Conservation (phyloP, 2,329 filamentous ascomycete genomes). For the Calonectria pseudoreteaudii region DNA sequence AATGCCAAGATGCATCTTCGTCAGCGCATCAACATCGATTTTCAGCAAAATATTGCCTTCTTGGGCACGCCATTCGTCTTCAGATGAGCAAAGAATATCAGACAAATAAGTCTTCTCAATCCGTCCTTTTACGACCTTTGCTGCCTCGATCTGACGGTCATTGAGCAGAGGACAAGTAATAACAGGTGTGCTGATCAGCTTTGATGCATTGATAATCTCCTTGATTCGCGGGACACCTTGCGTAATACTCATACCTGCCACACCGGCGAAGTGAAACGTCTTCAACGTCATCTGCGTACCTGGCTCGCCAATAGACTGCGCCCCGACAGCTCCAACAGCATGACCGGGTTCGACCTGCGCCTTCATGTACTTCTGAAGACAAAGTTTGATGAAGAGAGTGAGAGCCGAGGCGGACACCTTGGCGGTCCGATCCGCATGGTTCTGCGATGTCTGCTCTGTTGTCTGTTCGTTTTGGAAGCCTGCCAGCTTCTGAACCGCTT, state of each 20-base stretch:
- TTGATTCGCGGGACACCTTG: conserved; percentile 99
- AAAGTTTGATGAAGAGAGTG: conserved; percentile 80
- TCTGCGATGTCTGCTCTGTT: conserved; percentile 57
- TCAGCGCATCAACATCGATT: conserved; percentile 82
- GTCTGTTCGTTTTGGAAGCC: too few species aligned
- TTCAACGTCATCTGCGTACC: conserved; percentile 99
- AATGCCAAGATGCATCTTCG: conserved; percentile 85
- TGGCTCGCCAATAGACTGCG: conserved; percentile 97
- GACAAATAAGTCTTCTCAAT: conserved; percentile 95
- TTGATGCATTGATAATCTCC: conserved; percentile 99
- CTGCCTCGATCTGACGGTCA: conserved; percentile 78
- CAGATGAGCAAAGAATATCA: conserved; percentile 83
- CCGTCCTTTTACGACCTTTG: conserved; percentile 90
- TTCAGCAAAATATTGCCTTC: conserved; percentile 83
- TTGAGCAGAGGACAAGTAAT: conserved; percentile 89
- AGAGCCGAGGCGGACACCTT: conserved; percentile 85
- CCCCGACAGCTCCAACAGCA: conserved; percentile 94
- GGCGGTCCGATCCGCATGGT: conserved; percentile 76
- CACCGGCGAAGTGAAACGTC: conserved; percentile 99
- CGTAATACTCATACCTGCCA: conserved; percentile 99
- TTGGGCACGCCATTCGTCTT: conserved; percentile 87
- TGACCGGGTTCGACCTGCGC: conserved; percentile 95
- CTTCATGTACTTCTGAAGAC: conserved; percentile 89
- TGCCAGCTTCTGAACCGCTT: too few species aligned
- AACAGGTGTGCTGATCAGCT: conserved; percentile 91